phyloP scores from a whole-genome alignment of 768 basidiomycete genomes.

The Sarcomyxa edulis region DNA sequence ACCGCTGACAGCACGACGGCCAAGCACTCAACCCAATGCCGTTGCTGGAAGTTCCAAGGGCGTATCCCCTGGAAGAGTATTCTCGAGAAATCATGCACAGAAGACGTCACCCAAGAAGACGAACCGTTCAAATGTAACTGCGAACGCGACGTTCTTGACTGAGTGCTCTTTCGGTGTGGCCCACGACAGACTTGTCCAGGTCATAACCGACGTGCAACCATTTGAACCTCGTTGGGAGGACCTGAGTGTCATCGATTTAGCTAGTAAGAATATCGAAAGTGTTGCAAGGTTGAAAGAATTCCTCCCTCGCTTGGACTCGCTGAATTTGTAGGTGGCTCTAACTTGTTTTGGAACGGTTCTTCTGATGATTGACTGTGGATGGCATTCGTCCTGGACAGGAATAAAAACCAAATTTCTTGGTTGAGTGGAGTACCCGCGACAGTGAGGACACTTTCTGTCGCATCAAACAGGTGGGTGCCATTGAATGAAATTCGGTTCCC shows the following conservation, averaged over 20 bases:
- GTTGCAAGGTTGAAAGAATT: constrained; percentile 86
- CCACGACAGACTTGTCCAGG: constrained; percentile 86
- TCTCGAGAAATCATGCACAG: constrained; percentile 39
- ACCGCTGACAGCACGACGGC: constrained; percentile 37
- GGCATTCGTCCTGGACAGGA: constrained; percentile 39
- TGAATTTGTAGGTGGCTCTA: constrained; percentile 62
- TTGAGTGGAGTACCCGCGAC: constrained; percentile 70
- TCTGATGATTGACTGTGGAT: constrained; percentile 1
- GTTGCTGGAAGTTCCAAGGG: constrained; percentile 11
- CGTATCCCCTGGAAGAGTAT: constrained; percentile 32
- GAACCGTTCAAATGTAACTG: constrained; percentile 25
- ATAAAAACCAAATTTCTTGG: constrained; percentile 72
- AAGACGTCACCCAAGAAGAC: constrained; percentile 25
- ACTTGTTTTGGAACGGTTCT: neutral
- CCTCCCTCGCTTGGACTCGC: constrained; percentile 69
- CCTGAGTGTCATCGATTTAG: constrained; percentile 69
- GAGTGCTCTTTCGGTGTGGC: constrained; percentile 95
- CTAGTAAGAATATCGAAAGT: constrained; percentile 68
- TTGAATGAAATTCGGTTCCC: constrained; percentile 3
- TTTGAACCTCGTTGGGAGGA: constrained; percentile 95
- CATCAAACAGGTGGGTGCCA: constrained; percentile 60
- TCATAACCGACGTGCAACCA: constrained; percentile 92
- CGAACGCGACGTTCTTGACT: constrained; percentile 66
- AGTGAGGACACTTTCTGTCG: constrained; percentile 73
- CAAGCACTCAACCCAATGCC: constrained; percentile 21